Evolutionary conservation across 108 stramenopile species (phyloP).

Genomic region (Schizochytrium sp.): DNA sequence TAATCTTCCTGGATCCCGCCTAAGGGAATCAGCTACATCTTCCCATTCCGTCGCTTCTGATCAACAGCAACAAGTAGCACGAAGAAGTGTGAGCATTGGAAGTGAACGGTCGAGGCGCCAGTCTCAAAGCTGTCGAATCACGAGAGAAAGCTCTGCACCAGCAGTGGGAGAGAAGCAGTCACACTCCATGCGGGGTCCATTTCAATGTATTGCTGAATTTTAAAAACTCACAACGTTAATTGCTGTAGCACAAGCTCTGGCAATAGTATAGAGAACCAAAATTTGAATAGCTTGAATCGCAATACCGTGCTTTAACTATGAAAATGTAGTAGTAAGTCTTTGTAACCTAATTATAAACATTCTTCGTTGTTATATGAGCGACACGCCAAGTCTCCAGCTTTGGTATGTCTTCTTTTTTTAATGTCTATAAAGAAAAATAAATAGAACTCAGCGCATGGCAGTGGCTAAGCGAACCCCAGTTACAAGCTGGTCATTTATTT

Average conservation of each 20-base stretch:
- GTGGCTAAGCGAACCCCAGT: slow-evolving; percentile 6
- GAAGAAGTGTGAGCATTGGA: no score
- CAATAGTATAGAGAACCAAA: no score
- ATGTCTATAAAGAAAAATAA: not conserved
- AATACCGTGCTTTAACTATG: no score
- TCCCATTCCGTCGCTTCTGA: no score
- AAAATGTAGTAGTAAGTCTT: not conserved
- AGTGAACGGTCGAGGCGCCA: not conserved
- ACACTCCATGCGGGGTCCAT: not conserved
- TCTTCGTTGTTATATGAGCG: no score
- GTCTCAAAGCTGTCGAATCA: slow-evolving; percentile 18
- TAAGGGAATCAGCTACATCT: no score
- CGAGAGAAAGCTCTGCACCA: not conserved
- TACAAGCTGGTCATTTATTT: not conserved
- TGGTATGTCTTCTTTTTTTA: not conserved
- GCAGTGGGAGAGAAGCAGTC: not conserved
- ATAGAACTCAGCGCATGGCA: not conserved
- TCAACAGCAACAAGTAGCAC: no score
- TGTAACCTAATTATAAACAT: no score
- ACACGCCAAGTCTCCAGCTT: no score
- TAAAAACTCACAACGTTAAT: not conserved
- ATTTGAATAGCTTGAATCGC: no score
- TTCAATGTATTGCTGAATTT: slow-evolving; percentile 13
- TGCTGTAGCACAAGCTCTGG: no score
- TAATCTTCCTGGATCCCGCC: no score